These are phyloP conservation scores for Naematelia aurantialba DNA, from an alignment of 768 basidiomycete species.

Conservation along the genomic window DNA sequence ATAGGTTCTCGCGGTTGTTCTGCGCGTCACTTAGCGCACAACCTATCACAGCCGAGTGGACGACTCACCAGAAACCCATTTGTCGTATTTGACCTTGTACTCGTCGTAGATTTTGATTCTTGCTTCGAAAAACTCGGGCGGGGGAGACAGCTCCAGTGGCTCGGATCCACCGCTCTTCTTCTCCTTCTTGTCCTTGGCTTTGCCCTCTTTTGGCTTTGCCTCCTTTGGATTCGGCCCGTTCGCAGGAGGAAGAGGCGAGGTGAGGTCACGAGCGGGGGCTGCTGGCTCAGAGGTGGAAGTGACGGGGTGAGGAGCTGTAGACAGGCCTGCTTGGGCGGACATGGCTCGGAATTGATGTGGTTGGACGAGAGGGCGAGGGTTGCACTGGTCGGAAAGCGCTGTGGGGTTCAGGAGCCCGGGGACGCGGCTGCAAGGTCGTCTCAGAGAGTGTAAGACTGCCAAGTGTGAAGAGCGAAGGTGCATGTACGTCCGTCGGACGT, in stretches of 20 bases:
- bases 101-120: conserved; percentile 85
- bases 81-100: conserved; percentile 77
- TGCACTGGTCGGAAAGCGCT: neutral
- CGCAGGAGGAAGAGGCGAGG: neutral
- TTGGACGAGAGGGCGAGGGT: neutral
- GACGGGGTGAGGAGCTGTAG: conserved; percentile 48
- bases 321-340: conserved; percentile 23
- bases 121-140: conserved; percentile 80
- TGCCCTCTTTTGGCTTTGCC: conserved; percentile 30
- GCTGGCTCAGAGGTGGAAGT: conserved; percentile 42
- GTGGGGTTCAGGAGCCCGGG: neutral
- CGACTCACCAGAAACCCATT: conserved; percentile 68
- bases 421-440: neutral
- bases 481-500: neutral
- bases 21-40: conserved; percentile 17
- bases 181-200: conserved; percentile 46
- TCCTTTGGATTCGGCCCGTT: conserved; percentile 7
- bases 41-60: neutral
- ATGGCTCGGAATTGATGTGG: neutral
- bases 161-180: conserved; percentile 30
- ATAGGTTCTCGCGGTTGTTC: conserved; percentile 78
- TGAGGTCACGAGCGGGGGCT: conserved; percentile 16
- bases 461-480: neutral
- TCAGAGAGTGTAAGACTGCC: neutral
- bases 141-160: conserved; percentile 55